Base-by-base conservation (phyloP, 2,329 filamentous ascomycete genomes). In the Purpureocillium lavendulum region DNA sequence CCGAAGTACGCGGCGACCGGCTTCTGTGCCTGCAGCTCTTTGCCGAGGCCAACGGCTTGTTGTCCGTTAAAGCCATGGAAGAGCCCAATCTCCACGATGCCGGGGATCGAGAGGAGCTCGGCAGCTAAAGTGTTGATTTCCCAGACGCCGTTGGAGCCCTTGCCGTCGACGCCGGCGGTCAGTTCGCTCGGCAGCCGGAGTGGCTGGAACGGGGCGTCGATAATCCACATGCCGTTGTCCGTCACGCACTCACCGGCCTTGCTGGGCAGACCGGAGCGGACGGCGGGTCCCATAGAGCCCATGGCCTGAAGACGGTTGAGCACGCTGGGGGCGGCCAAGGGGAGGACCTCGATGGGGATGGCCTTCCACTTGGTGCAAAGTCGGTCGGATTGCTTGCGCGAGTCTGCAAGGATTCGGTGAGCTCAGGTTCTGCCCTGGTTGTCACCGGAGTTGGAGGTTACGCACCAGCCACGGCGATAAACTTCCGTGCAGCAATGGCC, bases 1-100 rank as follows among this genome's bases (percentile, higher is more conserved):
- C 92, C 92, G 64, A 97, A 98, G 66, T 97, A 98, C 17, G 87
- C 89, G 21, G 88, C 88, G 11, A 96, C 75, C 0, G 92, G 92
- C 66, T 90, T 94, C 66, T 96, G 87, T 1, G 86, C 88, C 35
- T 84, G 82, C 35, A 78, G 64, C 39, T 72, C 68, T 47, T 78
- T 71, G 42, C 73, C 68, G 40, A 73, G 42, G 28, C 51, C 49
- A 15, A 55, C 67, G 32, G 74, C 75, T 59, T 94, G 71, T 13
- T 77, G 67, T 0, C 90, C 90, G 44, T 90, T 89, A 53, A 80
- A 58, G 4, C 90, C 90, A 32, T 80, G 77, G 67, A 98, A 98
- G 34, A 98, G 73, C 12, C 92, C 92, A 21, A 94, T 89, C 57
- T 95, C 92, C 39, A 96, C 70, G 8, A 98, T 87, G 36, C 92